Evolutionary conservation across 1,139 yeast genomes (phyloP).

Genomic region (Blastobotrys buckinghamii): DNA sequence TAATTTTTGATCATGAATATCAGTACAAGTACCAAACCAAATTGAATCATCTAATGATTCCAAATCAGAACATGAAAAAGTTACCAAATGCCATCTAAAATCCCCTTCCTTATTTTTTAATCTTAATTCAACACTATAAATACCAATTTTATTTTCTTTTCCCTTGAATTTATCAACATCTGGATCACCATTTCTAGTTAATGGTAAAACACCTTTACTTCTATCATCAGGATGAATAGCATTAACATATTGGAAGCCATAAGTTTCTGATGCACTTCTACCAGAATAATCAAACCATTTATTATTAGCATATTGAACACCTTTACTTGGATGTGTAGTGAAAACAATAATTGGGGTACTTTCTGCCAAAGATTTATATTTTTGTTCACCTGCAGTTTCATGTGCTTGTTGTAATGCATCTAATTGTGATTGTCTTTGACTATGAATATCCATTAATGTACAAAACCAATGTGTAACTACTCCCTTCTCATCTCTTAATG

Average conservation of each 20-base stretch:
- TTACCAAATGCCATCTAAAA: constrained; percentile 31
- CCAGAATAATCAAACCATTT: constrained; percentile 35
- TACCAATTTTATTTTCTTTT: constrained; percentile 16
- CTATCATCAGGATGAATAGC: constrained; percentile 31
- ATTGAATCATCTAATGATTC: constrained; percentile 17
- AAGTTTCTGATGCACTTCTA: constrained; percentile 25
- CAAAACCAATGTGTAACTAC: constrained; percentile 34
- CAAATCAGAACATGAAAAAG: constrained; percentile 26
- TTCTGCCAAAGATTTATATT: constrained; percentile 33
- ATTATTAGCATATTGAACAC: constrained; percentile 32
- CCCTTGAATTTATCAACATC: constrained; percentile 18
- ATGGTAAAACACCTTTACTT: constrained; percentile 24
- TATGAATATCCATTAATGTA: constrained; percentile 35
- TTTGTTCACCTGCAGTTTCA: constrained; percentile 32
- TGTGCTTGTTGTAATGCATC: constrained; percentile 30
- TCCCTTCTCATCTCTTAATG: constrained; percentile 32
- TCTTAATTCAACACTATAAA: constrained; percentile 27
- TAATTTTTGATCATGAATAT: constrained; percentile 31
- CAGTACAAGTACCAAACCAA: constrained; percentile 36
- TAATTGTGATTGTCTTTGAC: constrained; percentile 30
- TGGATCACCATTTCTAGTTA: constrained; percentile 11
- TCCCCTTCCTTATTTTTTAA: constrained; percentile 25
- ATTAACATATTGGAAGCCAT: constrained; percentile 30
- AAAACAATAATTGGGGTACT: constrained; percentile 34
- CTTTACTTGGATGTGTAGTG: constrained; percentile 28